Evolutionary conservation across 1,284 basidiomycete genomes (phyloP).

Genomic region (Cerrena zonata): DNA sequence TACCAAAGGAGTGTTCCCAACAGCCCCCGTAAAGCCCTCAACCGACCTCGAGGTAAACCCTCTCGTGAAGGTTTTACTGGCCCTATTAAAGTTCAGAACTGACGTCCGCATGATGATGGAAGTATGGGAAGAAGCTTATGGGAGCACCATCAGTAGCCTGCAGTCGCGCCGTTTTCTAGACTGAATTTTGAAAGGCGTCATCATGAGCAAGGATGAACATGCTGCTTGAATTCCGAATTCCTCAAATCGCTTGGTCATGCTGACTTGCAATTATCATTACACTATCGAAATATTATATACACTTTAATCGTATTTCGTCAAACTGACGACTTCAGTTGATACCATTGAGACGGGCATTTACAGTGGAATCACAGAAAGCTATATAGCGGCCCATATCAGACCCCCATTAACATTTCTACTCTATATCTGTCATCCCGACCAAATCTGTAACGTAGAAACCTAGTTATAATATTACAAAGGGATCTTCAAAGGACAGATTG

Average conservation of each 20-base stretch:
- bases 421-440: too few relatives aligned
- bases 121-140: constrained; percentile 5
- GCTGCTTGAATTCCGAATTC: constrained; percentile 13
- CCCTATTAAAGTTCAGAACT: constrained; percentile 5
- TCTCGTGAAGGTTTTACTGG: constrained; percentile 26
- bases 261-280: too few relatives aligned
- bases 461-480: too few relatives aligned
- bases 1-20: constrained; percentile 93
- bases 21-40: constrained; percentile 80
- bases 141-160: background rate
- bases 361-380: too few relatives aligned
- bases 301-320: too few relatives aligned
- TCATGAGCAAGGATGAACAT: constrained; percentile 23
- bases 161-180: background rate
- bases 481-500: too few relatives aligned
- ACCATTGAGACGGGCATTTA: too few relatives aligned
- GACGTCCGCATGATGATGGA: constrained; percentile 21
- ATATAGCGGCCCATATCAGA: too few relatives aligned
- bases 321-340: too few relatives aligned
- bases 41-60: constrained; percentile 55
- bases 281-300: too few relatives aligned
- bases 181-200: constrained; percentile 22
- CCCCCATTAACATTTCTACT: too few relatives aligned
- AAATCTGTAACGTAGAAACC: too few relatives aligned
- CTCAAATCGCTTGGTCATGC: background rate